These are phyloP conservation scores for Solanum etuberosum DNA, from an alignment of 257 asterid genomes.

Conservation along the genomic window DNA sequence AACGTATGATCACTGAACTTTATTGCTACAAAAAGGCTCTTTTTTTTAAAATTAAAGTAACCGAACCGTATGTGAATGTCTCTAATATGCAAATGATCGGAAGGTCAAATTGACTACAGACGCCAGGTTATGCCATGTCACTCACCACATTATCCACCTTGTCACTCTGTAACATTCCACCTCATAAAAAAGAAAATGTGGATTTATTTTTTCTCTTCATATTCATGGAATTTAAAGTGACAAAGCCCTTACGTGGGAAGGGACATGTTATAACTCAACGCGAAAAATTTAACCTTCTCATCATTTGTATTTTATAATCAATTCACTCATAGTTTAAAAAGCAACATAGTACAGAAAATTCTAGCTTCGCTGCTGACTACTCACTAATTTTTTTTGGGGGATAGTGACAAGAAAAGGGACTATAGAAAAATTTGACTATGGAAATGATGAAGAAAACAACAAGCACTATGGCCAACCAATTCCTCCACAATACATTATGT, in stretches of 20 bases:
- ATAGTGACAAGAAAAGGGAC: conserved; percentile 54
- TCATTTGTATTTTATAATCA: not conserved
- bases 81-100: not conserved
- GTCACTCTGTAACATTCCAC: not conserved
- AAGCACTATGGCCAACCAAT: conserved; percentile 39
- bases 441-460: conserved; percentile 27
- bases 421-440: conserved; percentile 50
- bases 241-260: not conserved
- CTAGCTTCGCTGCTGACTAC: not conserved
- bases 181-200: not conserved
- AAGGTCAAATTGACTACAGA: not conserved
- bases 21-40: not conserved
- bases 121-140: not conserved
- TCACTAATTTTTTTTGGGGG: no score
- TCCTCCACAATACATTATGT: conserved; percentile 49
- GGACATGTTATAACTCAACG: not conserved
- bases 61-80: not conserved
- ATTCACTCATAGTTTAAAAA: not conserved
- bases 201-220: not conserved
- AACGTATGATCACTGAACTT: not conserved
- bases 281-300: not conserved
- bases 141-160: not conserved
- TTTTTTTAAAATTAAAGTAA: not conserved
- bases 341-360: not conserved
- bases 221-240: not conserved